A percentile compares a stretch with the other conserved stretches of the same genome.
phyloP scores from a whole-genome alignment of 2,329 filamentous ascomycete species.

The Penicillium janthinellum region DNA sequence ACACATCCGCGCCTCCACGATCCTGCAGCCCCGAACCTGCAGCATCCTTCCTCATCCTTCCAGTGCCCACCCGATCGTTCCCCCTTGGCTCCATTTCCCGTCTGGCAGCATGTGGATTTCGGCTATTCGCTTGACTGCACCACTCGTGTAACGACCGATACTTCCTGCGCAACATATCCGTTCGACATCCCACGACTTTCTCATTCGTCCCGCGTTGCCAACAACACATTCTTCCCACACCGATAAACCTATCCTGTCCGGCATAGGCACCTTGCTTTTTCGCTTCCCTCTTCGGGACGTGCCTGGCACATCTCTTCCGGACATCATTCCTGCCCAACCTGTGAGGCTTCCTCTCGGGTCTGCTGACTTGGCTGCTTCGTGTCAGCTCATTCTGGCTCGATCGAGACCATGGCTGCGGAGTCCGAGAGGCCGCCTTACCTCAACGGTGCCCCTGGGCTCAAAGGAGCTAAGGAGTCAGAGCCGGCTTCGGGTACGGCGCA shows the following conservation, averaged over 20 bases:
- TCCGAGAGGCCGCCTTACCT: conserved; percentile 41
- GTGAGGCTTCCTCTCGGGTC: conserved; percentile 37
- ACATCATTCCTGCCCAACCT: conserved; percentile 28
- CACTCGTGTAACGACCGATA: conserved; percentile 37
- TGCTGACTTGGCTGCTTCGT: conserved; percentile 37
- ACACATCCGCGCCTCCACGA: neutral
- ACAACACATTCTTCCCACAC: conserved; percentile 23
- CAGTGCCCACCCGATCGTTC: conserved; percentile 13
- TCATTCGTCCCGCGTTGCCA: conserved; percentile 21
- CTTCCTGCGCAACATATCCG: conserved; percentile 32
- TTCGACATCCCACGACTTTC: conserved; percentile 18
- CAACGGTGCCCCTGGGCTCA: conserved; percentile 35
- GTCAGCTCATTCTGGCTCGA: conserved; percentile 33
- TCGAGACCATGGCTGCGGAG: conserved; percentile 38
- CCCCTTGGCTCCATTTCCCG: conserved; percentile 7
- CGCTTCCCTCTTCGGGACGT: conserved; percentile 16
- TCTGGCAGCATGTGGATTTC: conserved; percentile 38
- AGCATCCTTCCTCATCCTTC: conserved; percentile 11
- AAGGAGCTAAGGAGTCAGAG: conserved; percentile 31
- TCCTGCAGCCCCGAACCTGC: conserved; percentile 3
- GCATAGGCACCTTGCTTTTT: conserved; percentile 23
- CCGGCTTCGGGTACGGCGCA: conserved; percentile 27
- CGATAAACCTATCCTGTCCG: conserved; percentile 21
- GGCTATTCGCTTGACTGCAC: conserved; percentile 35
- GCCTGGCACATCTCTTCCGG: conserved; percentile 7